phyloP scores from a whole-genome alignment of 2,329 filamentous ascomycete species.

The Diaporthe ampelina region DNA sequence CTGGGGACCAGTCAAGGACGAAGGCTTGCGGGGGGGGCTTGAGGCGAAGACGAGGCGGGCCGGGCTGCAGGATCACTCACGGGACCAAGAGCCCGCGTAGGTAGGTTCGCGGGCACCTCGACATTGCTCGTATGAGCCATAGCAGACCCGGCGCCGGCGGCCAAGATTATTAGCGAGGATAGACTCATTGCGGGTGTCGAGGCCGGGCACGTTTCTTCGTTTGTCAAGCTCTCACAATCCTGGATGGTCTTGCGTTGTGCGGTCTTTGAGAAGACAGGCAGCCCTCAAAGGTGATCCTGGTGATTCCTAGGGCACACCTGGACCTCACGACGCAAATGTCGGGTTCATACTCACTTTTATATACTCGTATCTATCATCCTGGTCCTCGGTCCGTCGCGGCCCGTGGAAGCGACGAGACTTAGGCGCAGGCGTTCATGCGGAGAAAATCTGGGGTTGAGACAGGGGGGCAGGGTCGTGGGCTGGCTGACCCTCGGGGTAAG shows the following conservation, averaged over 20 bases:
- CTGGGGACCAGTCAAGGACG: not conserved
- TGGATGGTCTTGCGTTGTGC: not conserved
- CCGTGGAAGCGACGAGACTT: constrained; percentile 30
- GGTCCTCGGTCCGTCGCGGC: constrained; percentile 23
- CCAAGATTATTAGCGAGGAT: constrained; percentile 17
- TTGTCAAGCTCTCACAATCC: not conserved
- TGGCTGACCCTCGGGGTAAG: constrained; percentile 34
- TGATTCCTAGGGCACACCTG: not conserved
- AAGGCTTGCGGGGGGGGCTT: not conserved
- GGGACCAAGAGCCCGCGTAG: constrained; percentile 46
- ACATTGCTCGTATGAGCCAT: constrained; percentile 41
- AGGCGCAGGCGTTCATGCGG: constrained; percentile 34
- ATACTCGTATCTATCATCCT: not conserved
- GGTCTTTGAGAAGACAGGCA: not conserved
- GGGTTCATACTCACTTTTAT: not conserved
- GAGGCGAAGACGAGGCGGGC: no score
- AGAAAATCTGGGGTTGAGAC: constrained; percentile 29
- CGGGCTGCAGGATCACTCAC: not conserved
- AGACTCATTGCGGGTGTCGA: constrained; percentile 8
- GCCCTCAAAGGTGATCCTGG: not conserved
- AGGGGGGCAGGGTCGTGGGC: not conserved
- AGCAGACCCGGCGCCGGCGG: constrained; percentile 3
- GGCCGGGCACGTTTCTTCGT: not conserved
- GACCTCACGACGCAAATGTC: not conserved
- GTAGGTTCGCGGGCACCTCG: constrained; percentile 46